Base-by-base conservation (phyloP, 1,284 basidiomycete genomes). In the Coniferiporia weirii region DNA sequence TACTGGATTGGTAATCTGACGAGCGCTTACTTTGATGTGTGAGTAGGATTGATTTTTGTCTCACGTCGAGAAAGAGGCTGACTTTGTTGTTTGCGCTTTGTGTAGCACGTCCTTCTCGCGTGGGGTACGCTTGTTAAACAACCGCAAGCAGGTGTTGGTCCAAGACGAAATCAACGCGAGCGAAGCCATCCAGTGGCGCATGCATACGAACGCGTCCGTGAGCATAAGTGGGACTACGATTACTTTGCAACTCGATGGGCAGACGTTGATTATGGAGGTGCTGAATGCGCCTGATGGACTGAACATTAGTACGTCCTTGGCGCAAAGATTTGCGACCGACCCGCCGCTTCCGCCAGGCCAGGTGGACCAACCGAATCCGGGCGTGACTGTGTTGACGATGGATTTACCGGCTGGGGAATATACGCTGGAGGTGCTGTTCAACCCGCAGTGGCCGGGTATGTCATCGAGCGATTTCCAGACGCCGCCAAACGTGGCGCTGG, bases 131-230 rank as follows among this genome's bases (percentile, higher is more conserved):
- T 72, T 89, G 65, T 71, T 99, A 64, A 99, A 99, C 74, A 80
- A 78, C 46, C 86, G 97, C 61, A 84, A 82, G 64, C 97, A 98
- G 74, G 84, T 98, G n/a, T 83, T 99, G 6, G 72, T 95, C 45
- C 93, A 93, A 72, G 93, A 95, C 73, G 93, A 96, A 68, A 85
- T 95, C 69, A 79, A 73, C 17, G 75, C 84, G 1, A 72, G 77
- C 27, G 75, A 72, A 22, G 67, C 78, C 22, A 75, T 95, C 59
- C 81, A 89, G 78, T 98, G 96, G 96, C 85, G 95, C 52, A 92
- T 95, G 79, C 95, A 99, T 73, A 98, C 97, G 62, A 99, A 96
- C 69, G 89, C 86, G 43, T 85, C 85, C 4, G 73, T 86, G 20
- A 59, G 65, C 12, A 67, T 84, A 56, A 85, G 81, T 58, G 83